A percentile compares a stretch with the other conserved stretches of the same genome.
These are phyloP conservation scores for Pleurotus giganteus DNA, from an alignment of 768 basidiomycete genomes.

Conservation along the genomic window DNA sequence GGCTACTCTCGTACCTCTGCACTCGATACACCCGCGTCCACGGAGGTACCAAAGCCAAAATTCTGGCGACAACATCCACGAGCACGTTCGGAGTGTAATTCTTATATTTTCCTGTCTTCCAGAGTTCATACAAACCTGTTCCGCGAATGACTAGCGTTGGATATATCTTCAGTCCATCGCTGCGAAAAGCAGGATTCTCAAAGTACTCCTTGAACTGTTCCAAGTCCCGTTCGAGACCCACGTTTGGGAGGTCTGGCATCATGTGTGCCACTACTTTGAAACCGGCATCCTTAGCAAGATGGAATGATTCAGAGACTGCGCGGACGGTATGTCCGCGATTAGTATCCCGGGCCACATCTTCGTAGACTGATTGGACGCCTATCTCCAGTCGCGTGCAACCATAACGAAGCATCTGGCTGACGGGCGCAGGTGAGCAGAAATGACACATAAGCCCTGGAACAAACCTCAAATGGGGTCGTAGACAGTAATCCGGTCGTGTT, in stretches of 20 bases:
- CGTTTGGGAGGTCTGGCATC: conserved; percentile 99
- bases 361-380: conserved; percentile 98
- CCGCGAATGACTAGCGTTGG: conserved; percentile 97
- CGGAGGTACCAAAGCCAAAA: conserved; percentile 94
- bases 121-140: conserved; percentile 93
- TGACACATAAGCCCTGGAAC: not conserved
- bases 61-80: conserved; percentile 94
- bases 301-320: conserved; percentile 95
- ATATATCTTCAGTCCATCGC: conserved; percentile 97
- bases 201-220: conserved; percentile 99
- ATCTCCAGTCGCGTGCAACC: conserved; percentile 98
- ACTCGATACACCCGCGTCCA: conserved; percentile 99
- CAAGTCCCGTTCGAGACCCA: conserved; percentile 94
- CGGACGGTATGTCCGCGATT: conserved; percentile 99
- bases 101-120: conserved; percentile 96
- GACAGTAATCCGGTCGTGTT: conserved; percentile 96
- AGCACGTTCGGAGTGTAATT: conserved; percentile 99
- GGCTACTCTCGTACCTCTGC: conserved; percentile 60
- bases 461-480: conserved; percentile 89
- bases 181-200: conserved; percentile 96
- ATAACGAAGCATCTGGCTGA: conserved; percentile 96
- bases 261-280: conserved; percentile 99
- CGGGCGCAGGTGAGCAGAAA: conserved; percentile 5
- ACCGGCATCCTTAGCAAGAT: conserved; percentile 96
- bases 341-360: conserved; percentile 98